A percentile compares a stretch with the other conserved stretches of the same genome.
Conservation (phyloP, 805 yeast genomes). For the Cephaloascus fragrans region DNA sequence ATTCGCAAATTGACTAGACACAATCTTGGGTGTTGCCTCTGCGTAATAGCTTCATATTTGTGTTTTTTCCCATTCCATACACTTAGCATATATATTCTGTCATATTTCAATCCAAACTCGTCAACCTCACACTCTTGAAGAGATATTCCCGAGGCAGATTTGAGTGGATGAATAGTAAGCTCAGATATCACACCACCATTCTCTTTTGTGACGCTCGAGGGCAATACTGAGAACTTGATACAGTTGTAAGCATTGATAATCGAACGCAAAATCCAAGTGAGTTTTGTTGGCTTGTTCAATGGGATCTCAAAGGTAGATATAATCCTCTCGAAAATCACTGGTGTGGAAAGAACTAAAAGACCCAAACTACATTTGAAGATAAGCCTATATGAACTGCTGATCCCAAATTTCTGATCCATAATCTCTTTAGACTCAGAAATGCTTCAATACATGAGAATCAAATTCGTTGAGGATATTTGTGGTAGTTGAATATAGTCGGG, state of each 20-base stretch:
- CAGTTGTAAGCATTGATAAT: neutral
- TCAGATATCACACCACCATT: neutral
- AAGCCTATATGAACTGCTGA: too few species aligned
- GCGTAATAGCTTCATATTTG: slow-evolving; percentile 9
- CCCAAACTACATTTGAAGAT: too few species aligned
- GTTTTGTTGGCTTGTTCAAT: neutral
- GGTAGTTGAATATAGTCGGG: too few species aligned
- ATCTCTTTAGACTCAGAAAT: too few species aligned
- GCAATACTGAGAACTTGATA: neutral
- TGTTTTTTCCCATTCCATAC: slow-evolving; percentile 4
- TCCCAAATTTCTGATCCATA: too few species aligned
- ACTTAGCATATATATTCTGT: slow-evolving; percentile 17
- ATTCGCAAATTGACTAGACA: slow-evolving; percentile 5
- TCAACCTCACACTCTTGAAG: slow-evolving; percentile 10
- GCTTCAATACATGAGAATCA: too few species aligned
- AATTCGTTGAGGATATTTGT: too few species aligned
- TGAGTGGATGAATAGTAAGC: slow-evolving; percentile 10
- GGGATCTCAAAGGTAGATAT: neutral
- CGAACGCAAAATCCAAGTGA: neutral
- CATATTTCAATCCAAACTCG: slow-evolving; percentile 12
- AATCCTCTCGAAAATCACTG: too few species aligned
- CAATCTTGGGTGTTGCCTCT: slow-evolving; percentile 10
- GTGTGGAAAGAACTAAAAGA: too few species aligned
- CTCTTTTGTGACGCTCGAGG: neutral
- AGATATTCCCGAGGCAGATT: slow-evolving; percentile 12